phyloP scores from a whole-genome alignment of 2,329 filamentous ascomycete species.

The Spiromastix sp. region DNA sequence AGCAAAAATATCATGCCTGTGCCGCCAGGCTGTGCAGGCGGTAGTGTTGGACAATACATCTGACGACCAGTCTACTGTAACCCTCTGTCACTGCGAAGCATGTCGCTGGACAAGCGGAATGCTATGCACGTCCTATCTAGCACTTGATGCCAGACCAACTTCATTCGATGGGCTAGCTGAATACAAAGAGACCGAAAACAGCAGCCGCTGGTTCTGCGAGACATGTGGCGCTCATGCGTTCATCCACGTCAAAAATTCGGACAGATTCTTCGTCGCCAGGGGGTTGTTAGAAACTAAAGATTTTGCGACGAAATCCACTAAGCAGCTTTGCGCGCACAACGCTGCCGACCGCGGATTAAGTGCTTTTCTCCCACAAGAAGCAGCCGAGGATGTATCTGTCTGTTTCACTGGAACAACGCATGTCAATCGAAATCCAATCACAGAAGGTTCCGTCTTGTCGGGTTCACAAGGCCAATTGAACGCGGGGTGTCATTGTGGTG shows the following conservation, averaged over 20 bases:
- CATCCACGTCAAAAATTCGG: constrained; percentile 14
- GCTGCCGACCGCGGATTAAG: constrained; percentile 20
- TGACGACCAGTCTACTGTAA: constrained; percentile 14
- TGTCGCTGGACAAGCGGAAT: constrained; percentile 42
- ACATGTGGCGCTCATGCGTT: constrained; percentile 40
- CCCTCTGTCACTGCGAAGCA: constrained; percentile 42
- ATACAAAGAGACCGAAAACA: constrained; percentile 34
- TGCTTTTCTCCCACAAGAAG: constrained; percentile 16
- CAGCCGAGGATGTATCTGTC: constrained; percentile 7
- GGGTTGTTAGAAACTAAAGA: constrained; percentile 19
- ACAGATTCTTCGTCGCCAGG: constrained; percentile 24
- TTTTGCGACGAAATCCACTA: constrained; percentile 13
- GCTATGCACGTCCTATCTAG: constrained; percentile 35
- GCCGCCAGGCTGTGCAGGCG: constrained; percentile 16
- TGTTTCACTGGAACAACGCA: constrained; percentile 15
- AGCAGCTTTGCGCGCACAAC: constrained; percentile 20
- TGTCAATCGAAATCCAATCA: too few relatives aligned
- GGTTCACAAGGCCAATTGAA: constrained; percentile 24
- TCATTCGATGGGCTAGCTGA: constrained; percentile 27
- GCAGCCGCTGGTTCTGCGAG: constrained; percentile 40
- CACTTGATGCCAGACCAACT: constrained; percentile 26
- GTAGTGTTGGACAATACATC: constrained; percentile 15
- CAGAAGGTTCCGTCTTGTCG: too few relatives aligned
- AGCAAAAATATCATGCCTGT: constrained; percentile 20
- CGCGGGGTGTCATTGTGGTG: constrained; percentile 45